Evolutionary conservation across 306 rosid genomes (phyloP), one percentile per base, ranked within the genome.

Genomic region (Rubus idaeus): DNA sequence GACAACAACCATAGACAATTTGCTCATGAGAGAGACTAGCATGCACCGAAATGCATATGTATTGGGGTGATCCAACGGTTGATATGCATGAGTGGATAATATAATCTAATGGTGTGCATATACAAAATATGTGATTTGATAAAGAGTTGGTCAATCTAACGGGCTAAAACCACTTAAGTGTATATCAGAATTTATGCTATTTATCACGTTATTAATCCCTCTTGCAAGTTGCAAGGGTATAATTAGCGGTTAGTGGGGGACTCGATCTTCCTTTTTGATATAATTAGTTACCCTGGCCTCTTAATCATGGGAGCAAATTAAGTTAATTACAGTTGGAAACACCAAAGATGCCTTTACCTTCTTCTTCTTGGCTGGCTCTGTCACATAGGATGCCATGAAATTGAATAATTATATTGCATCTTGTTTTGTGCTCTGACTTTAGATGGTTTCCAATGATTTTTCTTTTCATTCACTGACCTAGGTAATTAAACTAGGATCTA

Each of bases 351-450:
- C 45, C 37, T 63, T 37, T 6, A 63, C 45, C 68, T 63, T 30
- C 68, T 37, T 63, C 20, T 1, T 13, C 45, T 13, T 62, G n/a
- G 55, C 55, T 50, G 9, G 10, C 46, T 5, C 47, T 9, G 9
- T 64, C 46, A 37, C 69, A 16, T 64, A 64, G 69, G 47, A 64
- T 64, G 69, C 69, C 69, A 39, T 39, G 16, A 39, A 61, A 30
- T 30, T 61, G 8, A 37, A 61, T 63, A 37, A 26, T 60, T 16
- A 35, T 4, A 10, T 10, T 68, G 72, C 72, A 20, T 68, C 55
- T 10, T 68, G 42, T 68, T 67, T 8, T 66, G 35, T 66, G 51
- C 23, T 66, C 51, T 41, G 51, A n/a, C 50, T 66, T 41, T 18
- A 41, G 30, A 41, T 66, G 14, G 9, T 67, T 67, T 44, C 49